Evolutionary conservation across 352 stramenopile species (phyloP).

Genomic region (Phytopythium aichiense): DNA sequence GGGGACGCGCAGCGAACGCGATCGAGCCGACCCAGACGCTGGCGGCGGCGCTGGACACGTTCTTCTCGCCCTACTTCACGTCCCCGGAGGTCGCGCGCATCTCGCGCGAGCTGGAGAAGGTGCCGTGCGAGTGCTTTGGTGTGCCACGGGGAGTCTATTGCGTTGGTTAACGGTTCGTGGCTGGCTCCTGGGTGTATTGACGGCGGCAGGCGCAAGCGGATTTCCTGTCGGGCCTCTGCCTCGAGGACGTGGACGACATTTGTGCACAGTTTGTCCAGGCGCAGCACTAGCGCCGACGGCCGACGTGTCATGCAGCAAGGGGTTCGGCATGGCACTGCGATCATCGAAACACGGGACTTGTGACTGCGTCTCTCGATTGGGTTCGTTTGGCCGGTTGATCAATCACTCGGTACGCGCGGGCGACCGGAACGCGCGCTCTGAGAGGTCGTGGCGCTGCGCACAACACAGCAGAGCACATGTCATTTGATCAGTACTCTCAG

Average conservation of each 20-base stretch:
- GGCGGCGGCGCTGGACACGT: conserved; percentile 51
- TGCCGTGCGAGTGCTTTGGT: conserved; percentile 1
- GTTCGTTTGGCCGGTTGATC: background rate
- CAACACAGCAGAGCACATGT: background rate
- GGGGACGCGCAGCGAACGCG: conserved; percentile 10
- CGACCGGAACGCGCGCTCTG: conserved; percentile 8
- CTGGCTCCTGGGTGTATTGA: background rate
- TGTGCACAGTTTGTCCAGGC: conserved; percentile 57
- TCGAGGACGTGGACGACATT: conserved; percentile 71
- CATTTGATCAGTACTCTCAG: background rate
- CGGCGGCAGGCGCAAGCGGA: conserved; percentile 36
- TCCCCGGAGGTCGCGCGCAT: conserved; percentile 53
- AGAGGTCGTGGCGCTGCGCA: conserved; percentile 34
- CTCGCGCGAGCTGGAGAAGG: conserved; percentile 60
- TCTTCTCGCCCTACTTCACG: conserved; percentile 60
- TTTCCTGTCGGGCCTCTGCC: conserved; percentile 52
- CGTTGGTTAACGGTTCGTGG: background rate
- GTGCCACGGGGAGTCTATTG: background rate
- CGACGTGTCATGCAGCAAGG: no score
- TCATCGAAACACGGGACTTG: background rate
- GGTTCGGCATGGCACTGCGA: background rate
- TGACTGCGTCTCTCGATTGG: conserved; percentile 7
- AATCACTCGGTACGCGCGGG: background rate
- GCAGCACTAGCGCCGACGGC: conserved; percentile 10
- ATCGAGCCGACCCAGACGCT: conserved; percentile 41